A percentile compares a stretch with the other conserved stretches of the same genome.
phyloP scores from a whole-genome alignment of 768 basidiomycete genomes.

The Amanita fuliginea region DNA sequence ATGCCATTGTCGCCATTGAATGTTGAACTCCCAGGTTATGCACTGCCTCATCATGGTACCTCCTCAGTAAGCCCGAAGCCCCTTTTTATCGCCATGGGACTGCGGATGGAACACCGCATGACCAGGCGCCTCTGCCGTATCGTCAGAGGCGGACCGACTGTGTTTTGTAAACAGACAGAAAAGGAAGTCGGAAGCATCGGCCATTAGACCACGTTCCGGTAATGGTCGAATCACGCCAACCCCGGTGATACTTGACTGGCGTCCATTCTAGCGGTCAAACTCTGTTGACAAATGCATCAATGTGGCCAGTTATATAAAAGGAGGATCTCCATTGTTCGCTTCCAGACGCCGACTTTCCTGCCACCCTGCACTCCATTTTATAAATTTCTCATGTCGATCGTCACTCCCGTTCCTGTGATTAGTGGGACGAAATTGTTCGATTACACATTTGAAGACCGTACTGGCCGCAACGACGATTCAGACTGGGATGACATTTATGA shows the following conservation, averaged over 20 bases:
- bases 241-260: background rate
- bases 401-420: conserved; percentile 1
- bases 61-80: background rate
- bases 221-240: background rate
- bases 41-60: background rate
- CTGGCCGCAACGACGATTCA: conserved; percentile 38
- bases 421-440: conserved; percentile 24
- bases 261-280: background rate
- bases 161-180: background rate
- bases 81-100: background rate
- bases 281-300: background rate
- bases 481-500: conserved; percentile 78
- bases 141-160: background rate
- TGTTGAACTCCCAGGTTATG: background rate
- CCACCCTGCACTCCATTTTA: background rate
- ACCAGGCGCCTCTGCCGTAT: background rate
- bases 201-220: background rate
- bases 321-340: background rate
- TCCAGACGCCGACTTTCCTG: background rate
- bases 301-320: background rate
- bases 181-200: background rate
- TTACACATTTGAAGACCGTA: conserved; percentile 59
- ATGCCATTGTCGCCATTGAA: background rate
- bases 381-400: background rate
- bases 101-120: background rate